A percentile compares a stretch with the other conserved stretches of the same genome.
These are phyloP conservation scores for Sphaerulina populicola DNA, from an alignment of 2,329 filamentous ascomycete genomes.

Conservation along the genomic window DNA sequence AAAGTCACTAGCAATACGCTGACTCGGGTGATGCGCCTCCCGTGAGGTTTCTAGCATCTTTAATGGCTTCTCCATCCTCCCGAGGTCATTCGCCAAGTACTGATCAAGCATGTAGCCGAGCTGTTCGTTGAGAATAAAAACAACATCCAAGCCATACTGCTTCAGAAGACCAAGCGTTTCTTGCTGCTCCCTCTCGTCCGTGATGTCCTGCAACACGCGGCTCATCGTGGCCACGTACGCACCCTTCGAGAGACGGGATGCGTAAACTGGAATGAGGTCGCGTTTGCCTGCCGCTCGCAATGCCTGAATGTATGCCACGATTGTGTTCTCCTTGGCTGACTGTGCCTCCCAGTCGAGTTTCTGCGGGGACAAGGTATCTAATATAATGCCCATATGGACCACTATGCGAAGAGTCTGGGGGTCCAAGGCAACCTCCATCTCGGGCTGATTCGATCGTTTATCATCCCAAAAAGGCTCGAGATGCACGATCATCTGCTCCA, in stretches of 20 bases:
- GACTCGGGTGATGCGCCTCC: slow-evolving; percentile 43
- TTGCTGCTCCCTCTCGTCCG: slow-evolving; percentile 55
- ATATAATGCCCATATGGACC: slow-evolving; percentile 54
- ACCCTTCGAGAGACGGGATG: slow-evolving; percentile 61
- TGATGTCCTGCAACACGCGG: slow-evolving; percentile 66
- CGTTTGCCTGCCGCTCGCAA: slow-evolving; percentile 64
- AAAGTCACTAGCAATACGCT: slow-evolving; percentile 62
- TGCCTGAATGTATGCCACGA: slow-evolving; percentile 74
- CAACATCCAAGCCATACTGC: slow-evolving; percentile 62
- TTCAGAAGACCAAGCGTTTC: slow-evolving; percentile 66
- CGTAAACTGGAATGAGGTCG: slow-evolving; percentile 79
- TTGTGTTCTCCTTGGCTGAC: slow-evolving; percentile 60
- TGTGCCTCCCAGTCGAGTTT: slow-evolving; percentile 38
- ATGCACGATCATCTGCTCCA: slow-evolving; percentile 22
- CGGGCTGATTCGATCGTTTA: slow-evolving; percentile 18
- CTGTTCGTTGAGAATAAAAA: slow-evolving; percentile 65
- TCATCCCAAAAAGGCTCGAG: slow-evolving; percentile 18
- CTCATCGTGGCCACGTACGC: slow-evolving; percentile 64
- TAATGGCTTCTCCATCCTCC: slow-evolving; percentile 19
- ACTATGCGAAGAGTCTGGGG: slow-evolving; percentile 40
- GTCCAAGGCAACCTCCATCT: slow-evolving; percentile 34
- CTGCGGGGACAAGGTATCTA: slow-evolving; percentile 44
- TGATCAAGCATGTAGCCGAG: slow-evolving; percentile 33
- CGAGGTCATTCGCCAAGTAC: slow-evolving; percentile 12
- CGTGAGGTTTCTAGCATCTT: slow-evolving; percentile 47